Conservation (phyloP, 768 basidiomycete species). For the Psilocybe sp. region DNA sequence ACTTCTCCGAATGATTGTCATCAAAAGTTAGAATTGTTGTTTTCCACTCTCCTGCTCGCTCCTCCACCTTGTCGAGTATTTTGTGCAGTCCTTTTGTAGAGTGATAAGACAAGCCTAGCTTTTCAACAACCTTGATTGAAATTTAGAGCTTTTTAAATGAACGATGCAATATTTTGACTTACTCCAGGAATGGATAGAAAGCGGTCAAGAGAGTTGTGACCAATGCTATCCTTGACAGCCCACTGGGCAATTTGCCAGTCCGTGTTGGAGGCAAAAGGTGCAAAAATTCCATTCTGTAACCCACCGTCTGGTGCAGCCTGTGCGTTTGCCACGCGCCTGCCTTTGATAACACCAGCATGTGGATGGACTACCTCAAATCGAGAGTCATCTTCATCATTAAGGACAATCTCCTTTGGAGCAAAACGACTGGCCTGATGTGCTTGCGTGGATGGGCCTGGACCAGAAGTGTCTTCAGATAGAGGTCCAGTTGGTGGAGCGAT, state of each 20-base stretch:
- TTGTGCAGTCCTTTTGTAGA: slow-evolving; percentile 18
- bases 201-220: slow-evolving; percentile 20
- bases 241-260: slow-evolving; percentile 24
- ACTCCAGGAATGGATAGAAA: slow-evolving; percentile 23
- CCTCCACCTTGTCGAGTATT: slow-evolving; percentile 18
- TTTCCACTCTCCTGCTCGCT: slow-evolving; percentile 19
- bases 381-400: too few species aligned
- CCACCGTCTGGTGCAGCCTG: too few species aligned
- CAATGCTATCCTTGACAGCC: slow-evolving; percentile 21
- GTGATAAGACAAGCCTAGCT: slow-evolving; percentile 21
- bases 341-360: too few species aligned
- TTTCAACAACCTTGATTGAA: slow-evolving; percentile 18
- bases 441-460: too few species aligned
- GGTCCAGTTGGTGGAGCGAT: too few species aligned
- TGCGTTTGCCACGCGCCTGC: too few species aligned
- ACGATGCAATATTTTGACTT: neutral
- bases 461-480: too few species aligned
- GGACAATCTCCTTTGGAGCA: too few species aligned
- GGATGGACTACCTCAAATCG: too few species aligned
- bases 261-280: slow-evolving; percentile 20
- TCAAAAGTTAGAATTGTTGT: slow-evolving; percentile 15
- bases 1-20: slow-evolving; percentile 14
- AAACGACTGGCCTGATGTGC: too few species aligned
- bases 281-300: neutral
- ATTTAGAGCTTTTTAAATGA: neutral